Evolutionary conservation across 495 filamentous ascomycete genomes (phyloP).

Genomic region (Aspergillus biplanus): DNA sequence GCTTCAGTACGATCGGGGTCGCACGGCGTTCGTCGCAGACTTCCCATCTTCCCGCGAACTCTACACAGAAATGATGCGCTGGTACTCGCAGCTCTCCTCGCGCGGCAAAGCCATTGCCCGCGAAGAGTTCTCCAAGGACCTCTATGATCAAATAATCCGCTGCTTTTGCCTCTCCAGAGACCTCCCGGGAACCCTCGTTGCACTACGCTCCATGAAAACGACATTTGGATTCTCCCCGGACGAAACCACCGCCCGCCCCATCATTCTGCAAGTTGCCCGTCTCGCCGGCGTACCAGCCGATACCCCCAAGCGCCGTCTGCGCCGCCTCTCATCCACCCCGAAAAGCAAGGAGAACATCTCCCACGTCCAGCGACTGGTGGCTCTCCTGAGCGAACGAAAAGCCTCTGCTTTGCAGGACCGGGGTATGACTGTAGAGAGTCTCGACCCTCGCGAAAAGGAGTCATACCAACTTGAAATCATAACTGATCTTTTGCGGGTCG

Average conservation of each 20-base stretch:
- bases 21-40: constrained; percentile 35
- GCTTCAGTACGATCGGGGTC: constrained; percentile 53
- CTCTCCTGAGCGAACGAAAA: constrained; percentile 44
- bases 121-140: constrained; percentile 50
- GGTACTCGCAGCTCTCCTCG: constrained; percentile 43
- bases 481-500: constrained; percentile 51
- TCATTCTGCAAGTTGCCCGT: constrained; percentile 55
- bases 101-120: constrained; percentile 28
- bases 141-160: constrained; percentile 61
- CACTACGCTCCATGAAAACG: constrained; percentile 57
- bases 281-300: constrained; percentile 45
- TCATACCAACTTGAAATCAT: constrained; percentile 57
- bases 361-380: constrained; percentile 41
- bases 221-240: constrained; percentile 59
- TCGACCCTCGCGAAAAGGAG: constrained; percentile 44
- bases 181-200: constrained; percentile 63
- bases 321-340: constrained; percentile 46
- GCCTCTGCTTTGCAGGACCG: constrained; percentile 37
- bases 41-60: constrained; percentile 56
- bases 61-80: constrained; percentile 64
- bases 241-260: constrained; percentile 51
- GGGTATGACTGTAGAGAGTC: constrained; percentile 39
- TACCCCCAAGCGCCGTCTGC: constrained; percentile 46
- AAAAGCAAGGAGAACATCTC: constrained; percentile 49
- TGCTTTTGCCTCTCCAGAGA: constrained; percentile 58